These are phyloP conservation scores for Chaetothyriales sp. DNA, from an alignment of 2,329 filamentous ascomycete species.

Conservation along the genomic window DNA sequence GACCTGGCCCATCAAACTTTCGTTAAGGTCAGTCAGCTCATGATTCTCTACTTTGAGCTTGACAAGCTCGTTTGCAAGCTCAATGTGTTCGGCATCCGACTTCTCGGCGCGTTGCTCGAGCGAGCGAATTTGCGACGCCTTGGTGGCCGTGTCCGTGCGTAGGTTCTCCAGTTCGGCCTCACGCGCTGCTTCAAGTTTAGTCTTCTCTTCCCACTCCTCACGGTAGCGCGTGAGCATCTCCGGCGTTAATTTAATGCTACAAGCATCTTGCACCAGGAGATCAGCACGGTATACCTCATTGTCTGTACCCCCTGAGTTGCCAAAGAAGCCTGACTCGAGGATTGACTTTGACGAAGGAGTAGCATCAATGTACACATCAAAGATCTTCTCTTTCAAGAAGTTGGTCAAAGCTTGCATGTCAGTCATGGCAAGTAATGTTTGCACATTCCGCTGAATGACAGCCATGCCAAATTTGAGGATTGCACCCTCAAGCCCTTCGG, in stretches of 20 bases:
- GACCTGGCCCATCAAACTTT: constrained; percentile 71
- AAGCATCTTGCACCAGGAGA: constrained; percentile 82
- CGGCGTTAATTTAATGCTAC: constrained; percentile 68
- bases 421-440: constrained; percentile 62
- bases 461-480: constrained; percentile 91
- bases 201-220: constrained; percentile 83
- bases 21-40: constrained; percentile 74
- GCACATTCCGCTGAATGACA: constrained; percentile 86
- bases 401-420: constrained; percentile 82
- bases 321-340: constrained; percentile 93
- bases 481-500: constrained; percentile 72
- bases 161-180: constrained; percentile 68
- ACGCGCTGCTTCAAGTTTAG: constrained; percentile 62
- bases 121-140: constrained; percentile 62
- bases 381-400: constrained; percentile 84
- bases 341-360: constrained; percentile 83
- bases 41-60: constrained; percentile 88
- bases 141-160: constrained; percentile 48
- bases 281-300: constrained; percentile 95
- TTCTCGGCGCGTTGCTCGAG: constrained; percentile 80
- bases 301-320: constrained; percentile 72
- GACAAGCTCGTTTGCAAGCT: constrained; percentile 79
- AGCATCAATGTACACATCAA: constrained; percentile 94
- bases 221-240: constrained; percentile 70
- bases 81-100: constrained; percentile 78